A percentile compares a stretch with the other conserved stretches of the same genome.
phyloP scores from a whole-genome alignment of 2,329 filamentous ascomycete species.

The Immersiporthe knoxdaviesiana region DNA sequence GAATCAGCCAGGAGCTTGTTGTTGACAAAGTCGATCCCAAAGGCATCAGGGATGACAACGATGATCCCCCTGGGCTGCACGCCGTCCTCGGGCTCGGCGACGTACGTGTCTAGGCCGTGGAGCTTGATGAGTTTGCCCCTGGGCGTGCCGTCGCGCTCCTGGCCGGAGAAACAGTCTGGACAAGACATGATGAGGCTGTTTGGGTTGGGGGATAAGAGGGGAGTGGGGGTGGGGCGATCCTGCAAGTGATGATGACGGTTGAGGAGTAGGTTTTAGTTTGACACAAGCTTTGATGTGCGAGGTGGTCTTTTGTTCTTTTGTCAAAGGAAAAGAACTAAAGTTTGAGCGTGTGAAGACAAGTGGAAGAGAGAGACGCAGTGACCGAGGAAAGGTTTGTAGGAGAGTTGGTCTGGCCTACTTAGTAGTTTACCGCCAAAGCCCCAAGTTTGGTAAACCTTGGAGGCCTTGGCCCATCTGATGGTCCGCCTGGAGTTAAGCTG shows the following conservation, averaged over 20 bases:
- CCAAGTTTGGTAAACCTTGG: no score
- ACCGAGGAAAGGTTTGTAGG: no score
- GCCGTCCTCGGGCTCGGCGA: constrained; percentile 43
- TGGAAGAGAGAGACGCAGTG: no score
- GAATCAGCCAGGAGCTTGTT: constrained; percentile 55
- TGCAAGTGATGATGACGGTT: not conserved
- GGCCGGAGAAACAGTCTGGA: constrained; percentile 51
- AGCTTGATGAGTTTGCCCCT: constrained; percentile 49
- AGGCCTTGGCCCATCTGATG: not conserved
- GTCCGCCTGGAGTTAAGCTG: not conserved
- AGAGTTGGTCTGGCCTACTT: no score
- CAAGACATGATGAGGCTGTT: constrained; percentile 40
- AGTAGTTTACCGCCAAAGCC: no score
- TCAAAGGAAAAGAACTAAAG: no score
- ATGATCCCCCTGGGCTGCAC: constrained; percentile 49
- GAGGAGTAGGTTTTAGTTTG: not conserved
- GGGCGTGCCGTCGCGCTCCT: constrained; percentile 48
- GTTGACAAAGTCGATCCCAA: constrained; percentile 59
- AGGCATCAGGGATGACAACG: constrained; percentile 58
- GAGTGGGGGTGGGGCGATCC: no score
- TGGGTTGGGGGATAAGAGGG: no score
- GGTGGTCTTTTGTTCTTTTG: no score
- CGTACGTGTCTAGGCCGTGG: constrained; percentile 54
- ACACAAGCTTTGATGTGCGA: not conserved
- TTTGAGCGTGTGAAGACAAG: no score